Conservation (phyloP, 73 alveolate species). For the Tetrahymena malaccensis region DNA sequence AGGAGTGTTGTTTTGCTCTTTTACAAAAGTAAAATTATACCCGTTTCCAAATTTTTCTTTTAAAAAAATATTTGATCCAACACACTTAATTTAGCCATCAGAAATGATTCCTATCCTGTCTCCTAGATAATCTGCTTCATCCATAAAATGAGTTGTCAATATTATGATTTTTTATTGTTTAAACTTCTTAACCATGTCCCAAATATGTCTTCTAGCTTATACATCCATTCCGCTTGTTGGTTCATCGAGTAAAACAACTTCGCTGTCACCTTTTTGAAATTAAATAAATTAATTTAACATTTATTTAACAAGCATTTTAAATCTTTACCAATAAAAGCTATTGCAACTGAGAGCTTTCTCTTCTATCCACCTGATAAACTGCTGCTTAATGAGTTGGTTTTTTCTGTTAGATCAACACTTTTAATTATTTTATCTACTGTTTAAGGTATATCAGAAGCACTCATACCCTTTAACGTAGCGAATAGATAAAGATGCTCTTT, state of each 20-base stretch:
- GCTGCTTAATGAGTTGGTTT: not conserved
- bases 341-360: constrained; percentile 87
- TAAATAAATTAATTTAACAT: too few relatives aligned
- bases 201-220: constrained; percentile 79
- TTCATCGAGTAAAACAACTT: constrained; percentile 81
- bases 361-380: constrained; percentile 87
- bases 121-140: constrained; percentile 65
- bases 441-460: not conserved
- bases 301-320: not conserved
- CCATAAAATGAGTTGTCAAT: constrained; percentile 71
- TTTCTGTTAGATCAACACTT: not conserved
- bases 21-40: constrained; percentile 71
- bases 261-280: constrained; percentile 50
- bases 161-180: constrained; percentile 68
- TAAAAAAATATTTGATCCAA: constrained; percentile 48
- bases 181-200: constrained; percentile 88
- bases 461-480: constrained; percentile 59
- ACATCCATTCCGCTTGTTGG: constrained; percentile 94
- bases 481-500: constrained; percentile 67
- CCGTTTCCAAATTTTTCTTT: constrained; percentile 66
- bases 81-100: constrained; percentile 48
- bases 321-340: constrained; percentile 89
- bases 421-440: not conserved
- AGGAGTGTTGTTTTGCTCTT: constrained; percentile 16
- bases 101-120: constrained; percentile 68